Evolutionary conservation across 192 early-diverging fungal species (phyloP), one percentile per base, ranked within the genome.

Genomic region (Linnemannia hyalina): DNA sequence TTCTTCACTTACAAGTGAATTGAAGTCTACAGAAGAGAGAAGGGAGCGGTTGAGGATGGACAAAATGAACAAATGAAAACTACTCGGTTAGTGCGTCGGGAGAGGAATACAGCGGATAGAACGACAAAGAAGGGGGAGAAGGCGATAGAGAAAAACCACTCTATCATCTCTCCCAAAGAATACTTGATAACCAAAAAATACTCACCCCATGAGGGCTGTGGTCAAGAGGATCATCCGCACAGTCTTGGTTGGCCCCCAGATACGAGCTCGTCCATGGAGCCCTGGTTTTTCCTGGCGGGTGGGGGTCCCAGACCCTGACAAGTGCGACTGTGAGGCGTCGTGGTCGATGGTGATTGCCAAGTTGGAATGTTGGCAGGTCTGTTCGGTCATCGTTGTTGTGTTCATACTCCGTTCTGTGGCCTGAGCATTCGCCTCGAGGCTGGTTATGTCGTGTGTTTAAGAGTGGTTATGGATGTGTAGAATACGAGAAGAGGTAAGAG

Each of bases 1-100:
- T 44, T 44, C 49, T 75, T 44, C 32, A 82, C 92, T 78, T 91
- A 94, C 93, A 94, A 72, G 94, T 94, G 42, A 94, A 93, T 73
- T 94, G 93, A 42, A 94, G 82, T 44, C 91, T 92, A 49, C 8
- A 54, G 40, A 8, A 20, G 26, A 11, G 26, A 13, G 11, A 65
- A 29, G 60, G 10, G 10, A 65, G n/a, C 55, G n/a, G 7, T 60
- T 26, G n/a, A 23, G n/a, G 55, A n/a, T 23, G 60, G 26, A 65
- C 1, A 15, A 26, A 32, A 65, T 13, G 11, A 26, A 32, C 8
- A 32, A 65, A 32, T 16, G 4, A 4, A 3, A 32, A 35, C 29
- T 29, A 65, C 60, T 65, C 60, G 9, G 60, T 65, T 65, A 65
- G 60, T 65, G 29, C 60, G 29, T 65, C 4, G 26, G 35, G 35